Evolutionary conservation across 2,329 filamentous ascomycete genomes (phyloP).

Genomic region (Neophaeococcomyces aloes): DNA sequence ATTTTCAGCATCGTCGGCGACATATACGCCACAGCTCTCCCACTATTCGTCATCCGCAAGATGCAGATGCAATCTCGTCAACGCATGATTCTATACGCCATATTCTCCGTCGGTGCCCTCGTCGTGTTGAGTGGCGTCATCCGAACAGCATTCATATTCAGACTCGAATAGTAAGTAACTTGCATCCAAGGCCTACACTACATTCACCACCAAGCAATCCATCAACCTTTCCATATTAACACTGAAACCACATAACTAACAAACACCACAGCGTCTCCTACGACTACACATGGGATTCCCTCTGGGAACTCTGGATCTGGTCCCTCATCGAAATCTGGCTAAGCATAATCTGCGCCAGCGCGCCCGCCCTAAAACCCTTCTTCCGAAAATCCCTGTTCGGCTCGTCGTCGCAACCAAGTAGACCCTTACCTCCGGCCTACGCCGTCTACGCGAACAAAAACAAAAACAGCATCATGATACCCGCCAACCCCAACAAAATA

Average conservation of each 20-base stretch:
- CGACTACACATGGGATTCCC: slow-evolving; percentile 16
- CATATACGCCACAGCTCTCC: slow-evolving; percentile 19
- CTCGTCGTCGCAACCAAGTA: background rate
- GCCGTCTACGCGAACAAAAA: no score
- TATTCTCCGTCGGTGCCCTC: slow-evolving; percentile 1
- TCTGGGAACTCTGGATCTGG: slow-evolving; percentile 23
- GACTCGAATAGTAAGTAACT: slow-evolving; percentile 13
- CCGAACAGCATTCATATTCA: slow-evolving; percentile 17
- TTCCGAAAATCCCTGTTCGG: slow-evolving; percentile 11
- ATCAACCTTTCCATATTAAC: no score
- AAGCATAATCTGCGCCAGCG: slow-evolving; percentile 24
- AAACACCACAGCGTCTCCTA: no score
- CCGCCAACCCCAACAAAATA: no score
- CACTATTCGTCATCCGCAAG: slow-evolving; percentile 16
- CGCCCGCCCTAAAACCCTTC: slow-evolving; percentile 24
- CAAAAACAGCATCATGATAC: no score
- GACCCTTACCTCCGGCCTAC: no score
- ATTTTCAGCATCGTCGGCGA: slow-evolving; percentile 19
- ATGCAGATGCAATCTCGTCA: slow-evolving; percentile 16
- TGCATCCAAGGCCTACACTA: no score
- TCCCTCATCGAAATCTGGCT: slow-evolving; percentile 24
- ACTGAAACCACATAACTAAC: no score
- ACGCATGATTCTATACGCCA: slow-evolving; percentile 13
- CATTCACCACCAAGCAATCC: no score
- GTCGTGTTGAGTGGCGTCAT: background rate